Conservation (phyloP, 768 basidiomycete genomes). For the Russula sp. region DNA sequence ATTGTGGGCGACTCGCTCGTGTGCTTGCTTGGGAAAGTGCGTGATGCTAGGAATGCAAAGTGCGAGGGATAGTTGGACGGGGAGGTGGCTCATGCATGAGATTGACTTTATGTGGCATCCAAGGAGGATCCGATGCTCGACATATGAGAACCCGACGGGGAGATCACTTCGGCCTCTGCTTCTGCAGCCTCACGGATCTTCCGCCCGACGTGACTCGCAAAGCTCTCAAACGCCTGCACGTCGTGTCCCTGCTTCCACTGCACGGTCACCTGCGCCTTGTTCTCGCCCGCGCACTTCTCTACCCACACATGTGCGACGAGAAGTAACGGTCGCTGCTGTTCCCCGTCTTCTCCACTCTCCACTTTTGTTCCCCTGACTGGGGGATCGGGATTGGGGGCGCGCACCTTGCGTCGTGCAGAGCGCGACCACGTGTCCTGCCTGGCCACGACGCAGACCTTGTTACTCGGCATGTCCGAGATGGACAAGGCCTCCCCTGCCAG, state of each 20-base stretch:
- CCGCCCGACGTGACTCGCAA: slow-evolving; percentile 55
- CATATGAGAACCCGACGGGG: too few relatives aligned
- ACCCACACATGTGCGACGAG: slow-evolving; percentile 26
- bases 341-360: neutral
- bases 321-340: neutral
- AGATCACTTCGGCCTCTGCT: neutral
- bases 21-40: too few relatives aligned
- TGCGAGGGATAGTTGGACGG: too few relatives aligned
- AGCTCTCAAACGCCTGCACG: slow-evolving; percentile 53
- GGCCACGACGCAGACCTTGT: slow-evolving; percentile 6
- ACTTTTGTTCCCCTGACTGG: neutral
- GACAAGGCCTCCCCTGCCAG: slow-evolving; percentile 28
- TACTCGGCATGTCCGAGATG: neutral
- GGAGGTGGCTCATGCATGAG: too few relatives aligned
- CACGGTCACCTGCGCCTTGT: slow-evolving; percentile 33
- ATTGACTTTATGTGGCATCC: too few relatives aligned
- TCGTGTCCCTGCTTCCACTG: slow-evolving; percentile 61
- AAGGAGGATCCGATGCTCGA: too few relatives aligned
- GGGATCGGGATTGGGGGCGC: neutral
- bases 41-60: too few relatives aligned
- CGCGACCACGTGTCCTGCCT: slow-evolving; percentile 60
- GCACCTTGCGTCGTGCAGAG: slow-evolving; percentile 43
- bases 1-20: too few relatives aligned
- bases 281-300: neutral
- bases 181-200: slow-evolving; percentile 31